Evolutionary conservation across 768 basidiomycete species (phyloP).

Genomic region (Agaricus bisporus): DNA sequence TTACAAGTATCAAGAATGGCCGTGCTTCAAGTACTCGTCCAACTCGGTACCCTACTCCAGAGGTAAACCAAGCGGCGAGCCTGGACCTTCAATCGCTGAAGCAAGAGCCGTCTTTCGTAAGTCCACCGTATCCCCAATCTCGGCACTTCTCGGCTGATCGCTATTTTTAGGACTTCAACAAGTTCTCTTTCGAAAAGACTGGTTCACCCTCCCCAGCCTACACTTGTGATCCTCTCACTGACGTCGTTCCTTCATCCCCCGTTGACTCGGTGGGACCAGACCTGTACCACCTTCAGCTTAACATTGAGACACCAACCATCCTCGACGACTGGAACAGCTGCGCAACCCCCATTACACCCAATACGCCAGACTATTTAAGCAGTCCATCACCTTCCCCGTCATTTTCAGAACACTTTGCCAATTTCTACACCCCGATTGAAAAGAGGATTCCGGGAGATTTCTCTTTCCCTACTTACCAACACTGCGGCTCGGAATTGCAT

Average conservation of each 20-base stretch:
- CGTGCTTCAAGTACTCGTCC: constrained; percentile 36
- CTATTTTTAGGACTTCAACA: constrained; percentile 31
- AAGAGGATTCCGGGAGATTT: constrained; percentile 19
- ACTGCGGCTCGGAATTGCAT: constrained; percentile 9
- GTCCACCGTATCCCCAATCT: constrained; percentile 18
- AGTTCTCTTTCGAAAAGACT: constrained; percentile 40
- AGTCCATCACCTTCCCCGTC: constrained; percentile 20
- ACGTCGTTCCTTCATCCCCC: constrained; percentile 17
- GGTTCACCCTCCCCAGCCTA: constrained; percentile 24
- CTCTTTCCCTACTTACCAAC: constrained; percentile 17
- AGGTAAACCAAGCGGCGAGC: constrained; percentile 12
- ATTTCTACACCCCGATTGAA: constrained; percentile 16
- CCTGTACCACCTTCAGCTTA: constrained; percentile 20
- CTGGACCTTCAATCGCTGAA: constrained; percentile 26
- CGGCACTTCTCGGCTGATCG: neutral
- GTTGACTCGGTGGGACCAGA: constrained; percentile 14
- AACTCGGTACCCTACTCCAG: constrained; percentile 22
- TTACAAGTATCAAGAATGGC: constrained; percentile 20
- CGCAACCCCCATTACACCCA: constrained; percentile 38
- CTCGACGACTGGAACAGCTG: constrained; percentile 37
- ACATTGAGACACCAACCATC: constrained; percentile 29
- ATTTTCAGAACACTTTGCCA: constrained; percentile 24
- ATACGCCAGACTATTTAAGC: constrained; percentile 31
- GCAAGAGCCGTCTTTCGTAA: constrained; percentile 45
- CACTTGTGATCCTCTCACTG: constrained; percentile 24